phyloP scores from a whole-genome alignment of 805 yeast genomes.

The Saturnispora kantuleensis region DNA sequence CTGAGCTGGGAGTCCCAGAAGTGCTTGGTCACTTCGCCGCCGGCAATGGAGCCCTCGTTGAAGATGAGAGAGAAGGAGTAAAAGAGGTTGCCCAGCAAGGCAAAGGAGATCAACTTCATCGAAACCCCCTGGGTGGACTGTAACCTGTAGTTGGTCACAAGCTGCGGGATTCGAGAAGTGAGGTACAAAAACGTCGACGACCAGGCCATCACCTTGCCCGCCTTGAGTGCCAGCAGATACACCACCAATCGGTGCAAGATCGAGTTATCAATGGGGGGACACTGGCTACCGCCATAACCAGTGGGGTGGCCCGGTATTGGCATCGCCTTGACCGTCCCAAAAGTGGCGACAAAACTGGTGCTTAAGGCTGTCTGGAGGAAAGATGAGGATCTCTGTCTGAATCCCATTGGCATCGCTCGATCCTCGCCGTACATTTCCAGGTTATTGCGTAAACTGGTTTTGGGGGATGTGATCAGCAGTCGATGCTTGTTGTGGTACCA shows the following conservation, averaged over 20 bases:
- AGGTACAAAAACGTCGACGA: constrained; percentile 39
- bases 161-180: constrained; percentile 42
- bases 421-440: constrained; percentile 4
- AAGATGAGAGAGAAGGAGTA: constrained; percentile 40
- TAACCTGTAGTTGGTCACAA: constrained; percentile 35
- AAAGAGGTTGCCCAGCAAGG: constrained; percentile 39
- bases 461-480: constrained; percentile 17
- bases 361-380: constrained; percentile 17
- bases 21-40: constrained; percentile 25
- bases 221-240: not conserved
- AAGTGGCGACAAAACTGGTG: constrained; percentile 23
- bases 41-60: constrained; percentile 31
- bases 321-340: constrained; percentile 22
- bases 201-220: constrained; percentile 38
- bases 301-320: constrained; percentile 11
- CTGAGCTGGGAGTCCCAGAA: constrained; percentile 32
- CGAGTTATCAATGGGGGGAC: not conserved
- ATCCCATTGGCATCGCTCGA: not conserved
- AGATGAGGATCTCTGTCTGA: constrained; percentile 8
- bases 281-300: no score
- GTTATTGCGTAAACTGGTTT: constrained; percentile 17
- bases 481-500: constrained; percentile 18
- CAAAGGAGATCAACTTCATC: constrained; percentile 38
- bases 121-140: constrained; percentile 44
- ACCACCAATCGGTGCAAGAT: not conserved